phyloP scores from a whole-genome alignment of 345 rosid species.

The Populus euphratica region DNA sequence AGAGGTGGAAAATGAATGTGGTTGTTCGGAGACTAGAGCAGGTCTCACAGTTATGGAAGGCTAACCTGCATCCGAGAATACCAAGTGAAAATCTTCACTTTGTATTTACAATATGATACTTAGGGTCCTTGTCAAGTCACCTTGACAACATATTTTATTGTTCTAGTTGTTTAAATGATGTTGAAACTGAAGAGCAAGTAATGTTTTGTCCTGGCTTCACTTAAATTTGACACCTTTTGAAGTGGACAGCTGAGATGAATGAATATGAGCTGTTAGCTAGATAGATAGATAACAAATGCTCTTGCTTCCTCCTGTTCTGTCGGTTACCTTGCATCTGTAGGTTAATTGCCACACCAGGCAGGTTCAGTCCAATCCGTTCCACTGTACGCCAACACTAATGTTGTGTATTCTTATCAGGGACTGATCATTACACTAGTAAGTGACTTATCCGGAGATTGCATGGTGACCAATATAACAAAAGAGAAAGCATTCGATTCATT shows the following conservation, averaged over 20 bases:
- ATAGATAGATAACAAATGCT: background rate
- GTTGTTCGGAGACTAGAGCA: too few species aligned
- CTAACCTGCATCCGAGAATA: background rate
- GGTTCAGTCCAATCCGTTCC: background rate
- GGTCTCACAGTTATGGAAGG: too few species aligned
- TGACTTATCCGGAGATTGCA: background rate
- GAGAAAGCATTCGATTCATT: constrained; percentile 13
- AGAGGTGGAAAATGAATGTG: too few species aligned
- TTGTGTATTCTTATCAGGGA: too few species aligned
- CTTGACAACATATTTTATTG: too few species aligned
- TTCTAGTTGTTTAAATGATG: background rate
- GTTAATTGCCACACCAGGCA: background rate
- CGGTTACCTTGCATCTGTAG: background rate
- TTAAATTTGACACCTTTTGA: background rate
- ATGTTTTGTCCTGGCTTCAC: background rate
- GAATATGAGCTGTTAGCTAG: background rate
- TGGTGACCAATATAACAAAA: background rate
- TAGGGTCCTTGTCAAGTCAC: too few species aligned
- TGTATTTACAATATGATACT: too few species aligned
- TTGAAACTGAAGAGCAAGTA: background rate
- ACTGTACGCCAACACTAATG: background rate
- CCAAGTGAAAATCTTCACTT: too few species aligned
- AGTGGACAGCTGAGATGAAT: background rate
- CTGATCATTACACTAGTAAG: background rate
- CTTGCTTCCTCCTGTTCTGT: background rate